Base-by-base conservation (phyloP, 2,329 filamentous ascomycete genomes). In the Pezicula radicicola region DNA sequence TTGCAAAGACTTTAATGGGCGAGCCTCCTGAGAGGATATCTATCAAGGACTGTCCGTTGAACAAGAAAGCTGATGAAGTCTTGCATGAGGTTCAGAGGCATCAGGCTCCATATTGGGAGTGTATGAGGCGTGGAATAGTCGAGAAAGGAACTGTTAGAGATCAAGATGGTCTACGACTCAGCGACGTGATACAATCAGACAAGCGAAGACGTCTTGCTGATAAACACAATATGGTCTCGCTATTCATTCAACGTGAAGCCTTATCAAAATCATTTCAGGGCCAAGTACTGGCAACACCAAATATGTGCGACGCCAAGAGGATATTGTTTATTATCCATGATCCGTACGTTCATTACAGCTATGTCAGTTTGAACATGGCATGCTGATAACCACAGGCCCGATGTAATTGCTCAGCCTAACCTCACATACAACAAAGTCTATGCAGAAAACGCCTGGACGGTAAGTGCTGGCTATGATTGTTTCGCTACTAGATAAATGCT, bases 1-100 rank as follows among this genome's bases (percentile, higher is more conserved):
- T 99, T 1, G 94, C 91, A 1, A 85, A 85, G 54, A 97, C 93
- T 1, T 77, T 99, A 42, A 97, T 99, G 91, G 91, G 94, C 19
- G 92, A 99, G 64, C 90, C 93, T 10, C 94, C 94, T 3, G 79
- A 81, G 40, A 73, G 77, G 61, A 79, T 86, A 68, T 67, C 71
- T 13, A 68, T 85, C 2, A 45, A 28, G 27, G 42, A 45, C 76
- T 61, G 81, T 7, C 76, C 76, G 51, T 74, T 85, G 56, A 81
- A 78, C 66, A 78, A 74, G 60, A 78, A 82, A 18, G 83, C 83
- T 1, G 75, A 76, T 0, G 73, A 75, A 42, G 75, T 81, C 1
- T 66, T 87, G 25, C 77, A 80, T 37, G 78, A 77, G 58, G 83
- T 85, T 0, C 80, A 83, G 61, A 76, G 79, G 1, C 71, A 77